Evolutionary conservation across 78 protist genomes (phyloP).

Genomic region (Protostelium mycophagum): DNA sequence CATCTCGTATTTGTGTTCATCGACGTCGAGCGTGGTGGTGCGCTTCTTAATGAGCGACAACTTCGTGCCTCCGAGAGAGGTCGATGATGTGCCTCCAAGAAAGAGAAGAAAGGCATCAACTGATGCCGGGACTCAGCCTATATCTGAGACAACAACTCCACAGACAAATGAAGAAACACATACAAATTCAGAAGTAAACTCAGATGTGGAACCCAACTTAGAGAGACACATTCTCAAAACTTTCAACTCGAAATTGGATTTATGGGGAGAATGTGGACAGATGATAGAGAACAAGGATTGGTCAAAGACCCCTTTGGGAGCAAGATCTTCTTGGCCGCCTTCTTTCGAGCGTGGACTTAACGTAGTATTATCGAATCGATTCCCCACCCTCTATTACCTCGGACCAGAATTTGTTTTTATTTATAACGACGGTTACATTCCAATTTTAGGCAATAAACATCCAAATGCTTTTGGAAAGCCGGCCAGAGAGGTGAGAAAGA

Average conservation of each 20-base stretch:
- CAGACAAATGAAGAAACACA: neutral
- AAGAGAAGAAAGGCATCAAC: neutral
- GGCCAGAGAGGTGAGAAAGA: neutral
- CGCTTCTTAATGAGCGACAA: no score
- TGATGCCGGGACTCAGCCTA: neutral
- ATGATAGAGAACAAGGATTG: neutral
- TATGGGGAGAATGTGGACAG: neutral
- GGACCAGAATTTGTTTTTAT: neutral
- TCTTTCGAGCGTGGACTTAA: neutral
- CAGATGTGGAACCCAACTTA: no score
- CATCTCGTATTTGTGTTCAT: no score
- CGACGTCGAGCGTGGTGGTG: no score
- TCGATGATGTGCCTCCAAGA: neutral
- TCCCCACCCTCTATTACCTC: neutral
- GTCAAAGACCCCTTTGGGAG: neutral
- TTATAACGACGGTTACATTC: neutral
- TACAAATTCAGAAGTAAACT: neutral
- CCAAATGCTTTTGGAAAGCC: neutral
- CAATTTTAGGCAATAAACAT: neutral
- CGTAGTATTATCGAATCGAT: neutral
- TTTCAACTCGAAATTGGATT: neutral
- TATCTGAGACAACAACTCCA: neutral
- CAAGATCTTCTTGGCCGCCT: neutral
- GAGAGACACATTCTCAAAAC: neutral
- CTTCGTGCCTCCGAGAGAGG: no score